Evolutionary conservation across 257 asterid genomes (phyloP).

Genomic region (Lycium ferocissimum): DNA sequence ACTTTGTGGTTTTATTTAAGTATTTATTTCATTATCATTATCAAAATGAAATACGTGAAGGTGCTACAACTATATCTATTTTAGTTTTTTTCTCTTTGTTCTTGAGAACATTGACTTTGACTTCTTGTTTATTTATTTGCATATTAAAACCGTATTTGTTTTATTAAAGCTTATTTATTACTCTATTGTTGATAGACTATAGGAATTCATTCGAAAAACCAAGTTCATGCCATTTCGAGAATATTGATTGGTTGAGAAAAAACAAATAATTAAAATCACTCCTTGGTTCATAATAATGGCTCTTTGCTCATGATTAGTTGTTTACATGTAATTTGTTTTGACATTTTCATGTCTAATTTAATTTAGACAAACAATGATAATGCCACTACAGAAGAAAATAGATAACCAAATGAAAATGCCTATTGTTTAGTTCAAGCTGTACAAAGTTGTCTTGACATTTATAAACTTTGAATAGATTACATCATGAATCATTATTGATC

Average conservation of each 20-base stretch:
- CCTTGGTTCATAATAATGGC: not conserved
- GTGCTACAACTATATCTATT: not conserved
- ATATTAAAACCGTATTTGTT: not conserved
- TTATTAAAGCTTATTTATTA: not conserved
- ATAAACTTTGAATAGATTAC: too few species aligned
- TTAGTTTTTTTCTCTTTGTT: not conserved
- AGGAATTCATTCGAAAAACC: not conserved
- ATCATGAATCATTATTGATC: too few species aligned
- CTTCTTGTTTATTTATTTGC: not conserved
- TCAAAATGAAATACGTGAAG: not conserved
- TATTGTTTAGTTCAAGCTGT: not conserved
- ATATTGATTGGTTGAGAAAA: not conserved
- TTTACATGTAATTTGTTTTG: too few species aligned
- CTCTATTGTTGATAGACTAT: not conserved
- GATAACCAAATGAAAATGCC: not conserved
- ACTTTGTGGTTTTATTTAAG: too few species aligned
- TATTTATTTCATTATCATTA: too few species aligned
- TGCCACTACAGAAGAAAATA: not conserved
- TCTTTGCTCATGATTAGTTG: not conserved
- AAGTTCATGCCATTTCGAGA: not conserved
- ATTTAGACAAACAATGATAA: not conserved
- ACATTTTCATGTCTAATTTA: not conserved
- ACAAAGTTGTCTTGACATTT: too few species aligned
- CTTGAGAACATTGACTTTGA: not conserved
- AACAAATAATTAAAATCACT: not conserved